Evolutionary conservation across 495 filamentous ascomycete genomes (phyloP), one percentile per base, ranked within the genome.

Genomic region (Cairneyella variabilis): DNA sequence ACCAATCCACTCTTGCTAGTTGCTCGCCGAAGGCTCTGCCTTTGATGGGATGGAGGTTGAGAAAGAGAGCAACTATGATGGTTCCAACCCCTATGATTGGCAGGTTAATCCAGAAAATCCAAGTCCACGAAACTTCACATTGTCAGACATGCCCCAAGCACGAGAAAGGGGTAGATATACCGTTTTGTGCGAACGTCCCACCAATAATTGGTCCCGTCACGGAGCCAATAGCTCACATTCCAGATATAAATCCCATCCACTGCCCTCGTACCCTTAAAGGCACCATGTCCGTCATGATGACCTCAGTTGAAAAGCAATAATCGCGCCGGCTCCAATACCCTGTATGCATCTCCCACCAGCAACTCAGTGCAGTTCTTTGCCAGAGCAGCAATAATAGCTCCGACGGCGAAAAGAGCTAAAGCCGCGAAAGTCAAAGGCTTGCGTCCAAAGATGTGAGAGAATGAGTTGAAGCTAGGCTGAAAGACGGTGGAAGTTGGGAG

Each of bases 301-400:
- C 74, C 53, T 85, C 78, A 1, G 79, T 81, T 34, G 88, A 63
- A 6, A 70, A 69, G n/a, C n/a, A 43, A 82, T 76, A 6, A 86
- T 72, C 0, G 85, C 86, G n/a, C 87, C 86, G 21, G 82, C 83
- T 17, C 86, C 87, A 11, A 85, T 65, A 21, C 87, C 87, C 56
- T 90, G 58, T 3, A 60, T 32, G 10, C 40, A 69, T 12, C 87
- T 1, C 53, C 40, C 11, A 56, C 30, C 1, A 60, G 28, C 70
- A 40, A 86, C 65, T n/a, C 76, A 56, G 9, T 70, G 69, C 48
- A 88, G 79, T 56, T 76, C 73, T 57, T 78, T 64, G 84, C 76
- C 3, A 84, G 62, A 3, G 73, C 79, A 38, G 74, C 76, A 27
- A 84, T 66, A 2, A 85, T 75, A 2, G 80, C 75, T 0, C 85